Base-by-base conservation (phyloP, 1,284 basidiomycete genomes). In the Inonotus hispidus region DNA sequence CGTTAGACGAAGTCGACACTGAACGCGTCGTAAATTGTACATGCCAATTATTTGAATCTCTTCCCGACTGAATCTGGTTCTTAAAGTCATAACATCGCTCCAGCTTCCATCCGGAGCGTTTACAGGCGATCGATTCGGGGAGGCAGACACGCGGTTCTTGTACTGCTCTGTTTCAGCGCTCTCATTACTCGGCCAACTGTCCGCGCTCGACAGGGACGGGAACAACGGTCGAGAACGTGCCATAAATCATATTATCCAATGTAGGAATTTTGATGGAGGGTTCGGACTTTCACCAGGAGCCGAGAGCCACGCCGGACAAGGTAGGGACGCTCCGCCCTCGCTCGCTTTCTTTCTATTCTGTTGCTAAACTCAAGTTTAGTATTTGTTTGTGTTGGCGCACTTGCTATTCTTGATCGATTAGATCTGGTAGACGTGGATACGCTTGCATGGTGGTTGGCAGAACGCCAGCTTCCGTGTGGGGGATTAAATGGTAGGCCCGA, bases 401-500 rank as follows among this genome's bases (percentile, higher is more conserved):
- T 99, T 11, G 88, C 94, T 1, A 95, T 99, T 21, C 79, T 98
- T 2, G 87, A 91, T 69, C 75, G 86, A 53, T 75, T 98, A 10
- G 88, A 96, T 68, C 77, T 83, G 37, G 82, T 95, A 3, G 92
- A 97, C 69, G 69, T 76, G 1, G 81, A 90, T 19, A 89, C 84
- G 32, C 77, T 98, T 1, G 89, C 81, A 10, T 95, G 91, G 86
- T 99, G 96, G 96, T 76, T 99, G 1, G 84, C 90, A 10, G 97
- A 99, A 70, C 80, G 96, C 7, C 96, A 99, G 71, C 78, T 98
- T 10, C 90, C 94, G 0, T 94, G 87, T 68, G 96, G 96, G 7
- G 97, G 96, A 0, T 77, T 99, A 62, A 98, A 99, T 67, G 96
- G 96, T 0, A 81, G 96, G 21, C 96, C 96, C 2, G 93, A 99